phyloP scores from a whole-genome alignment of 305 asterid genomes.

The Coffea humblotiana region DNA sequence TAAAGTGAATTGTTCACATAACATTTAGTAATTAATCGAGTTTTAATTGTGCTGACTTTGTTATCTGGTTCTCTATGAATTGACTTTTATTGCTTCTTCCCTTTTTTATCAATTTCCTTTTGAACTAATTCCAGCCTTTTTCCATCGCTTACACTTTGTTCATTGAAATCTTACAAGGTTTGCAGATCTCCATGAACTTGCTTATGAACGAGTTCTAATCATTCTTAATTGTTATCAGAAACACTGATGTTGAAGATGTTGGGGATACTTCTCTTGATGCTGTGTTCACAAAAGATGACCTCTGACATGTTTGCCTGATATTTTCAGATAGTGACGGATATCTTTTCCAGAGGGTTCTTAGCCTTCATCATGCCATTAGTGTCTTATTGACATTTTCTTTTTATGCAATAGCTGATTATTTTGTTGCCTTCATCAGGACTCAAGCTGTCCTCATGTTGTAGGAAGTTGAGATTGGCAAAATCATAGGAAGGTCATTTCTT shows the following conservation, averaged over 20 bases:
- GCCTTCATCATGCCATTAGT: slow-evolving; percentile 22
- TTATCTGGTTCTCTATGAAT: not conserved
- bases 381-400: slow-evolving; percentile 8
- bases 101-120: not conserved
- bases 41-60: not conserved
- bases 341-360: slow-evolving; percentile 88
- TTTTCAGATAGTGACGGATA: slow-evolving; percentile 93
- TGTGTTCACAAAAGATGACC: slow-evolving; percentile 49
- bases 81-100: not conserved
- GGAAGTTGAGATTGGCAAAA: slow-evolving; percentile 40
- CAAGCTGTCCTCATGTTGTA: slow-evolving; percentile 32
- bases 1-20: not conserved
- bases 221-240: slow-evolving; percentile 40
- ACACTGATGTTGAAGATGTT: slow-evolving; percentile 36
- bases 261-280: slow-evolving; percentile 56
- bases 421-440: slow-evolving; percentile 50
- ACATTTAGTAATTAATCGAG: not conserved
- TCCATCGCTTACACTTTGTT: not conserved
- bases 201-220: not conserved
- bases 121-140: not conserved
- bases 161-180: not conserved
- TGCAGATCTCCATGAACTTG: not conserved
- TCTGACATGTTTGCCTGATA: slow-evolving; percentile 44
- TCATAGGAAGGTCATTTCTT: slow-evolving; percentile 48
- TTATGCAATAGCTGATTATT: slow-evolving; percentile 20